Base-by-base conservation (phyloP, 257 asterid species). In the Plantago major region DNA sequence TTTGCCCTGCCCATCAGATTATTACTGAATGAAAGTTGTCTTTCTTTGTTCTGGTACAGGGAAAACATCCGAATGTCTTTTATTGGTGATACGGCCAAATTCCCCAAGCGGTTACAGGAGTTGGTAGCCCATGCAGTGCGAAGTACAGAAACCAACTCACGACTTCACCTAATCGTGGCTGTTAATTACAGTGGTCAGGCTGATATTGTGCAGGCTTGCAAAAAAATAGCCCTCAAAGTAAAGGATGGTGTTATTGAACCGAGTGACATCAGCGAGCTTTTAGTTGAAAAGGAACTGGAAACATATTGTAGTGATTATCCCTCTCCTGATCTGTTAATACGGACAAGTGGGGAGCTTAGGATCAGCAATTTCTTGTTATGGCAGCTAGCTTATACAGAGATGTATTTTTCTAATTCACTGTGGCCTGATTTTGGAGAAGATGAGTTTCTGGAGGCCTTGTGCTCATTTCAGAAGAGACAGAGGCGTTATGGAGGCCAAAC, bases 341-440 rank as follows among this genome's bases (percentile, higher is more conserved):
- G 89, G 48, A 83, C 92, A 18, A 84, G 95, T 67, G 95, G 89
- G 6, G 95, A 86, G 75, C 76, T 67, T 52, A 76, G 92, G 54
- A 67, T 86, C 59, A 79, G 95, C 55, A 86, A 86, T 63, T 83
- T 86, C 74, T 70, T 83, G 30, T 65, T 86, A 47, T 83, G 95
- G 95, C 95, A 86, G 74, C 72, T 83, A 60, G 91, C 91, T 15
- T 85, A 79, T 58, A 71, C 89, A 11, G 89, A 86, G 65, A 72
- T 83, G 1, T 74, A 71, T 62, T 81, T 86, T 59, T 48, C 76
- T 5, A 19, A 67, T 55, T 66, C 80, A 12, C 76, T 57, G 22
- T 85, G 86, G 88, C 94, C 88, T n/a, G 94, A 85, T 53, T 83
- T 85, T 63, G 86, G 86, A 47, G 88, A 80, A 59, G 62, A 66